Base-by-base conservation (phyloP, 108 stramenopile species). In the Skeletonema potamos region DNA sequence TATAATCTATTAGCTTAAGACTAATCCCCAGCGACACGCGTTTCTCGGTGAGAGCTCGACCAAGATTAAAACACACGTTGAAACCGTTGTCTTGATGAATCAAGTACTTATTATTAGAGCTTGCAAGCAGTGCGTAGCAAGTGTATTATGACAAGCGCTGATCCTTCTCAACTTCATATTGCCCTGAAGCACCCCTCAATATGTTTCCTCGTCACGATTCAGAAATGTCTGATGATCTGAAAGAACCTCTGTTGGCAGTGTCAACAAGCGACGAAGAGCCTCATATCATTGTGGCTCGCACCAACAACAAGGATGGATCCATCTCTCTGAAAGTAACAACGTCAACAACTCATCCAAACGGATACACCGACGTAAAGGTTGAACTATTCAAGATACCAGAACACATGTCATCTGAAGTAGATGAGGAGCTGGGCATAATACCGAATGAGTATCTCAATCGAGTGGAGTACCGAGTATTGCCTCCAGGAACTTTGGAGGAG, bases 381-480 rank as follows among this genome's bases (percentile, higher is more conserved):
- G 66, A 68, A 12, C 66, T 32, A 11, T 68, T 54, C 54, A 27
- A 36, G 48, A 27, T 68, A 30, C 66, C 66, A 17, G 39, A 41
- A n/a, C 0, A 13, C 3, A 41, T 41, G 39, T 41, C 39, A 41
- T 15, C 39, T 15, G 28, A 33, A 24, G 43, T 51, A 22, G 28
- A 68, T 29, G 66, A 30, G 15, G 30, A 57, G 15, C 56, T 57
- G 20, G 56, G 56, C 27, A 36, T 33, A 12, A 33, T 68, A 29
- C 54, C 54, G 2, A 27, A 26, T 20, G 54, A 68, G 27, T 68
- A 68, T 56, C 66, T 68, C 66, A 68, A 46, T 17, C 32, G 55
- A 33, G 66, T 68, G 66, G 66, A 68, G 26, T 68, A 68, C 33
- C 33, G 28, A n/a, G 55, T 68, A 3, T 32, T 68, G 20, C 17